A percentile compares a stretch with the other conserved stretches of the same genome.
Evolutionary conservation across 164 flowering plant species (phyloP).

Genomic region (Stephania japonica): DNA sequence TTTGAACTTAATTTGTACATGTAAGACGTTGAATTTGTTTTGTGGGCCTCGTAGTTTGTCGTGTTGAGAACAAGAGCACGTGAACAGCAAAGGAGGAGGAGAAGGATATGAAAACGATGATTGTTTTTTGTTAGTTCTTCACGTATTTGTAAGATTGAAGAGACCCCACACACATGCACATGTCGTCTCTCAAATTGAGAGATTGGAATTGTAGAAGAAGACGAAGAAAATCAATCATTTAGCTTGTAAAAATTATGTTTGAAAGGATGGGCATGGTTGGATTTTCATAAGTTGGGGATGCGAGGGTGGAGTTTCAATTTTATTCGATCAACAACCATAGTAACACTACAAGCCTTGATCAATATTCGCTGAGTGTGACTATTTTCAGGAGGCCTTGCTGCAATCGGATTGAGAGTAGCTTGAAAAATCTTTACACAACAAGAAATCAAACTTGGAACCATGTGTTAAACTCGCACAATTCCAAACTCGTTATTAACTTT

Average conservation of each 20-base stretch:
- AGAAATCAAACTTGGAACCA: too few relatives aligned
- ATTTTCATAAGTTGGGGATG: too few relatives aligned
- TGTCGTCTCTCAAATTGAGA: not conserved
- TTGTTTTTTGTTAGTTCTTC: not conserved
- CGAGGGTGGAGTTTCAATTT: too few relatives aligned
- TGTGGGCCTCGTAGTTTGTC: not conserved
- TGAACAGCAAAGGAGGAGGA: not conserved
- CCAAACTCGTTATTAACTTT: too few relatives aligned
- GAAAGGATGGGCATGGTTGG: not conserved
- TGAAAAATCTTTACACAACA: too few relatives aligned
- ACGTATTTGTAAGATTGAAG: not conserved
- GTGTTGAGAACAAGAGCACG: constrained; percentile 1
- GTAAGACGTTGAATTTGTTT: not conserved
- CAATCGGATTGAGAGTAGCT: too few relatives aligned
- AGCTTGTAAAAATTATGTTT: not conserved
- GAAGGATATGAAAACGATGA: not conserved
- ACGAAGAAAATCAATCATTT: not conserved
- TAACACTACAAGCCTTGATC: too few relatives aligned
- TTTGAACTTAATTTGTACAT: not conserved
- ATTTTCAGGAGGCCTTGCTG: too few relatives aligned
- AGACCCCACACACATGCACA: not conserved
- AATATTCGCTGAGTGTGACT: too few relatives aligned
- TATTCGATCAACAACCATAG: too few relatives aligned
- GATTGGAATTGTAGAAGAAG: not conserved
- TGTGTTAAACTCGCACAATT: too few relatives aligned